These are phyloP conservation scores for Claviceps lovelessii DNA, from an alignment of 2,329 filamentous ascomycete species.

Conservation along the genomic window DNA sequence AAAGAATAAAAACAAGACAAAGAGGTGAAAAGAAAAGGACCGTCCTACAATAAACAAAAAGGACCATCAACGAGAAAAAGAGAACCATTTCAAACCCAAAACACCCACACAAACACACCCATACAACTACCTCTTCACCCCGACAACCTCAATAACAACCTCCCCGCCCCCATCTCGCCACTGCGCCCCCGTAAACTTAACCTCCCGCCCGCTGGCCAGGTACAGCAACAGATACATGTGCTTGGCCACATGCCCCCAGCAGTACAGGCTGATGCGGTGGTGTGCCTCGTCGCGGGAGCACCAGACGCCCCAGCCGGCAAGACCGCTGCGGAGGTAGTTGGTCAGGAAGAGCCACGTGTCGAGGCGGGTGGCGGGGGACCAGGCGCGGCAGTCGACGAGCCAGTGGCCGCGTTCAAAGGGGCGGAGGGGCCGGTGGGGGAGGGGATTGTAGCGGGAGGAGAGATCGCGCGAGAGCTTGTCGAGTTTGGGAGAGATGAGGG, in stretches of 20 bases:
- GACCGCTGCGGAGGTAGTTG: constrained; percentile 43
- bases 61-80: neutral
- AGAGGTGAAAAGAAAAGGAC: neutral
- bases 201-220: constrained; percentile 49
- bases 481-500: constrained; percentile 45
- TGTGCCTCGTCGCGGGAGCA: constrained; percentile 29
- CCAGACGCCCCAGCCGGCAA: constrained; percentile 54
- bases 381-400: constrained; percentile 45
- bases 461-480: constrained; percentile 35
- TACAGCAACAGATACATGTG: constrained; percentile 66
- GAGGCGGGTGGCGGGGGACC: constrained; percentile 33
- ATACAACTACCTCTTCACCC: neutral
- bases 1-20: neutral
- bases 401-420: constrained; percentile 66
- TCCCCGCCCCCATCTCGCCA: constrained; percentile 55
- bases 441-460: constrained; percentile 37
- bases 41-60: neutral
- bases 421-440: constrained; percentile 18
- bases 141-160: constrained; percentile 28
- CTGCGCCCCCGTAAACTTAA: constrained; percentile 40
- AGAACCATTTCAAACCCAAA: neutral
- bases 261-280: constrained; percentile 50
- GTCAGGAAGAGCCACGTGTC: constrained; percentile 49
- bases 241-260: constrained; percentile 60
- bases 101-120: neutral